Conservation (phyloP, 805 yeast genomes). For the Torulaspora maleeae region DNA sequence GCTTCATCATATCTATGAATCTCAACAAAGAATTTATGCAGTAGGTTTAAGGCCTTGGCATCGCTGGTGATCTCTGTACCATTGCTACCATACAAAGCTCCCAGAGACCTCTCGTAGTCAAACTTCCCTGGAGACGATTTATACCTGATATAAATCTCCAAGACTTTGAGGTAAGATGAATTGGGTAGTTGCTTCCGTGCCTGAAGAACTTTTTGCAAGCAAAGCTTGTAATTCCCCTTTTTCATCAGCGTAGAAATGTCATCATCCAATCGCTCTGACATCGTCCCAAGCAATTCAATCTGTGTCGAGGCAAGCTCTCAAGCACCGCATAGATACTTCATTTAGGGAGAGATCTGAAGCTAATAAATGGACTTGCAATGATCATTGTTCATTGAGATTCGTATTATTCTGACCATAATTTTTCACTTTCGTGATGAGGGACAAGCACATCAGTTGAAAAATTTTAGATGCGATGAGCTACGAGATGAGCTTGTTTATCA, state of each 20-base stretch:
- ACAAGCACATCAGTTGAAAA: constrained; percentile 5
- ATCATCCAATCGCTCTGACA: constrained; percentile 32
- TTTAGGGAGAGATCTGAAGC: not conserved
- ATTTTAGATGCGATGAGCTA: constrained; percentile 15
- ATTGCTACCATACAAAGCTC: constrained; percentile 26
- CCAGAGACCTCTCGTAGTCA: constrained; percentile 31
- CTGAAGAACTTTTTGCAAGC: constrained; percentile 38
- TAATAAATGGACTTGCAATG: not conserved
- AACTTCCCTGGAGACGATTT: constrained; percentile 30
- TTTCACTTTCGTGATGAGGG: constrained; percentile 5
- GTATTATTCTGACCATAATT: constrained; percentile 2
- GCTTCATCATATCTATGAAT: constrained; percentile 41
- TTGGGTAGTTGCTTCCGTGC: constrained; percentile 54
- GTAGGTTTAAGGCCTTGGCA: constrained; percentile 45
- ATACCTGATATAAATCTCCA: constrained; percentile 32
- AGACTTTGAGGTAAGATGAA: constrained; percentile 44
- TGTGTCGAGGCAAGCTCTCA: not conserved
- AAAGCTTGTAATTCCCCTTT: constrained; percentile 50
- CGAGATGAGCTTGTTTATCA: not conserved
- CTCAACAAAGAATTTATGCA: constrained; percentile 43
- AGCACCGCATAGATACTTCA: not conserved
- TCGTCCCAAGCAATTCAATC: constrained; percentile 2
- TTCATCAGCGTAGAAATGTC: constrained; percentile 44
- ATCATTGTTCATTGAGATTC: not conserved
- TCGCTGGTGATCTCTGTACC: constrained; percentile 40